Conservation (phyloP, 257 asterid species). For the Solanum sejunctum region DNA sequence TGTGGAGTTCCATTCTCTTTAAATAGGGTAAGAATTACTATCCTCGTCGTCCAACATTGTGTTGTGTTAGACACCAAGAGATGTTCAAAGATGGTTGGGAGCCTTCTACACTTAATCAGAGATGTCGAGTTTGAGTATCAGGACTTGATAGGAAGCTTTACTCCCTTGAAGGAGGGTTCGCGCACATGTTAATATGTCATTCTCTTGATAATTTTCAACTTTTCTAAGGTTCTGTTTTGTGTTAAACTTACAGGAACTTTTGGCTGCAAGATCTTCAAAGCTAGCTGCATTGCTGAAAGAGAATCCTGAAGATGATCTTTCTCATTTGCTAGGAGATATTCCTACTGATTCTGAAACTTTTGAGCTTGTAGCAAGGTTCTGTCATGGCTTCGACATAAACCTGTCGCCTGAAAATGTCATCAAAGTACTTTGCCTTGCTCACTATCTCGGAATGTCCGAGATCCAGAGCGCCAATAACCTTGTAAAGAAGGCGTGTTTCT, state of each 20-base stretch:
- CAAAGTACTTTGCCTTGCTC: slow-evolving; percentile 44
- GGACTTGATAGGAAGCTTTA: background rate
- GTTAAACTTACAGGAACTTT: slow-evolving; percentile 29
- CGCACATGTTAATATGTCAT: background rate
- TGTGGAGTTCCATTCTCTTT: slow-evolving; percentile 32
- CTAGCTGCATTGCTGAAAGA: slow-evolving; percentile 27
- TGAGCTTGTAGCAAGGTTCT: slow-evolving; percentile 67
- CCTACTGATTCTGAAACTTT: slow-evolving; percentile 50
- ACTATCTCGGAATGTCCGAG: slow-evolving; percentile 72
- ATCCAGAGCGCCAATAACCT: slow-evolving; percentile 45
- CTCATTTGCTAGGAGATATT: slow-evolving; percentile 32
- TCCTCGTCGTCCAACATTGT: background rate
- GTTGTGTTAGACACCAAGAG: background rate
- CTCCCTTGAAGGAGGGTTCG: background rate
- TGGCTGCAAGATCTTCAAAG: slow-evolving; percentile 50
- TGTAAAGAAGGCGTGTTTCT: slow-evolving; percentile 21
- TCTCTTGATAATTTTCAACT: no score
- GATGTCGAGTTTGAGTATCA: background rate
- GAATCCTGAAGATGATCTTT: slow-evolving; percentile 32
- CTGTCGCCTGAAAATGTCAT: slow-evolving; percentile 46
- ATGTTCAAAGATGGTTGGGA: background rate
- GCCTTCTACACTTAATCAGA: background rate
- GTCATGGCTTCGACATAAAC: slow-evolving; percentile 49
- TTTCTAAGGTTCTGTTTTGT: background rate
- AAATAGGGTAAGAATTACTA: slow-evolving; percentile 25